phyloP scores from a whole-genome alignment of 108 stramenopile genomes.

The Schizochytrium sp. region DNA sequence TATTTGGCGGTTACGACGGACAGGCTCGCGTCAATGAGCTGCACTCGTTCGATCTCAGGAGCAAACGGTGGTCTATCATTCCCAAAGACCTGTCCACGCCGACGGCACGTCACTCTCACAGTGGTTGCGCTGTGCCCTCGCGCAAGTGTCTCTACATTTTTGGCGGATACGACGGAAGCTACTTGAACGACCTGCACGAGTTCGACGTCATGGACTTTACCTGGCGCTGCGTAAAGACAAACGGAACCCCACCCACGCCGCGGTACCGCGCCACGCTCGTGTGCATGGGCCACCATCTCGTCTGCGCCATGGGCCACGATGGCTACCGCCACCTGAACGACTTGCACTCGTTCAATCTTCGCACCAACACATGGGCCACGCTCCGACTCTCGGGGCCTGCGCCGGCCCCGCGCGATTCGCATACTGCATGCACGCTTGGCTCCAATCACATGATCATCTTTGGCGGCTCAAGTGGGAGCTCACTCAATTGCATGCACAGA shows the following conservation, averaged over 20 bases:
- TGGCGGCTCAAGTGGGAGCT: conserved; percentile 76
- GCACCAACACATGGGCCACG: conserved; percentile 58
- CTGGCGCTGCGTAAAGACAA: not conserved
- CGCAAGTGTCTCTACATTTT: conserved; percentile 68
- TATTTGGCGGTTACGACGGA: conserved; percentile 32
- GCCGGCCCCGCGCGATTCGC: conserved; percentile 80
- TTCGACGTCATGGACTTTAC: not conserved
- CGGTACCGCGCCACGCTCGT: conserved; percentile 28
- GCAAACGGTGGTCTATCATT: not conserved
- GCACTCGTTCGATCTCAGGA: not conserved
- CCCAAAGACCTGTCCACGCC: not conserved
- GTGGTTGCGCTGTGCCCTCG: not conserved
- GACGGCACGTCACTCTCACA: not conserved
- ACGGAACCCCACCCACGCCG: conserved; percentile 9
- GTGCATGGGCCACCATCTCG: not conserved
- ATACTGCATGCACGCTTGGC: conserved; percentile 69
- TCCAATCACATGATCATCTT: conserved; percentile 58
- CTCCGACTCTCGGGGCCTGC: conserved; percentile 63
- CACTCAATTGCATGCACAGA: conserved; percentile 91
- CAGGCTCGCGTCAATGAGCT: not conserved
- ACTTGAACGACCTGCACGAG: conserved; percentile 81
- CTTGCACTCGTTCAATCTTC: conserved; percentile 81
- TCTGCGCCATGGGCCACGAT: conserved; percentile 56
- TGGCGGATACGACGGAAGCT: conserved; percentile 86
- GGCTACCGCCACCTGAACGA: conserved; percentile 89